Evolutionary conservation across 2,329 filamentous ascomycete species (phyloP).

Genomic region (Aspergillus vadensis): DNA sequence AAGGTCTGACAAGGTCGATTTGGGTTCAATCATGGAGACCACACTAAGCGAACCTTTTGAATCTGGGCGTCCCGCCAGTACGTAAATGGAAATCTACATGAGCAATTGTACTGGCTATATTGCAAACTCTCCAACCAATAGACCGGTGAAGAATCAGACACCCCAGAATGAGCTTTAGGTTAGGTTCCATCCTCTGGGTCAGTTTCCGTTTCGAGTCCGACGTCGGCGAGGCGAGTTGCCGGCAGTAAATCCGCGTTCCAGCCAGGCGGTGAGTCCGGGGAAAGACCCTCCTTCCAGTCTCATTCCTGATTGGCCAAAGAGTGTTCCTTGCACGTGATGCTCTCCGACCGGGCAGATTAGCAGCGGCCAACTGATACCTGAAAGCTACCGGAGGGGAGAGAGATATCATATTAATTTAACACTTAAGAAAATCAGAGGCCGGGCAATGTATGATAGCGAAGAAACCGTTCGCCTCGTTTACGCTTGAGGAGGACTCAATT

Average conservation of each 20-base stretch:
- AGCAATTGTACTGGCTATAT: neutral
- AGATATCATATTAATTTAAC: neutral
- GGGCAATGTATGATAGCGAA: neutral
- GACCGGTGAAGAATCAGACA: neutral
- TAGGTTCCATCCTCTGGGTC: no score
- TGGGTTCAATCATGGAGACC: neutral
- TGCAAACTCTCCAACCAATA: neutral
- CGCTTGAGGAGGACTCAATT: neutral
- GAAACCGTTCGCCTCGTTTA: neutral
- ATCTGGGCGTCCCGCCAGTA: no score
- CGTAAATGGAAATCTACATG: neutral
- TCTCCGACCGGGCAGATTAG: slow-evolving; percentile 6
- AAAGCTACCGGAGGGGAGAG: neutral
- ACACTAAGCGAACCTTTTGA: slow-evolving; percentile 4
- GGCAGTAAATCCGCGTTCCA: slow-evolving; percentile 4
- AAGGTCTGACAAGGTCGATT: neutral
- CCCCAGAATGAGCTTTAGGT: neutral
- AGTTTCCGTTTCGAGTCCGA: neutral
- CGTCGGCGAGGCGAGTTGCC: slow-evolving; percentile 4
- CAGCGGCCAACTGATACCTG: slow-evolving; percentile 7
- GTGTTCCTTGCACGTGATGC: slow-evolving; percentile 13
- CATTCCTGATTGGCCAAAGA: neutral
- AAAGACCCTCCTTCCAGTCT: neutral
- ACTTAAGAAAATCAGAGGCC: neutral
- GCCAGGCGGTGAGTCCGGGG: slow-evolving; percentile 5